These are phyloP conservation scores for Drechslera avenae DNA, from an alignment of 2,329 filamentous ascomycete species.

Conservation along the genomic window DNA sequence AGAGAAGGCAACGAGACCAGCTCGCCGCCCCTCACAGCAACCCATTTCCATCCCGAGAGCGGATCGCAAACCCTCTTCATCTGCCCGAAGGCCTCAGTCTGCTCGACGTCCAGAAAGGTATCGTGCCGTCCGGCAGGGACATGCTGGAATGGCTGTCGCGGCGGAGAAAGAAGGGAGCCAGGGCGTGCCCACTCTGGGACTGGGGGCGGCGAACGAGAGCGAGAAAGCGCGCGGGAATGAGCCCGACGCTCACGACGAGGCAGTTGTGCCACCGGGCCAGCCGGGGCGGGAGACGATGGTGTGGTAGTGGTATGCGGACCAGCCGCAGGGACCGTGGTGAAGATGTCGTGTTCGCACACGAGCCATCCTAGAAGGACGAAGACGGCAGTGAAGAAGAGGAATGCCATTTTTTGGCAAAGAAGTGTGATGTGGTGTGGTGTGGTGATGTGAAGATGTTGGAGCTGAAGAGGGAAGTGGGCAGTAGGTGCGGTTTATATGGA, in stretches of 20 bases:
- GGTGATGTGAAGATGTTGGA: background rate
- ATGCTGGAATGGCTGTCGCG: background rate
- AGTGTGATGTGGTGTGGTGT: background rate
- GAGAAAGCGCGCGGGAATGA: background rate
- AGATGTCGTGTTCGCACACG: slow-evolving; percentile 7
- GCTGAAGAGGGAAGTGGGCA: background rate
- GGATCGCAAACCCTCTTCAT: slow-evolving; percentile 8
- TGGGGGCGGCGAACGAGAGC: background rate
- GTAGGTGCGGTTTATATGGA: no score
- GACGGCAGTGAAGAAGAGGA: slow-evolving; percentile 10
- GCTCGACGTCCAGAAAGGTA: slow-evolving; percentile 4
- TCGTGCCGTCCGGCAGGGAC: background rate
- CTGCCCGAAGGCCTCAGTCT: background rate
- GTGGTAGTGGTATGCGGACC: background rate
- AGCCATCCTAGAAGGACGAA: slow-evolving; percentile 7
- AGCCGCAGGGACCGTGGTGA: slow-evolving; percentile 1
- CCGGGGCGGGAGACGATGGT: background rate
- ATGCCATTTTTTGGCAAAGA: slow-evolving; percentile 6
- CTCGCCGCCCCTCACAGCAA: background rate
- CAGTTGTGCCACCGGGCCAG: slow-evolving; percentile 1
- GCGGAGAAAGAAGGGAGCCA: slow-evolving; percentile 1
- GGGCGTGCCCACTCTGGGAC: background rate
- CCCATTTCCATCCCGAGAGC: slow-evolving; percentile 6
- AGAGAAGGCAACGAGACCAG: background rate
- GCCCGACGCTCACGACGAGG: slow-evolving; percentile 7